Evolutionary conservation across 495 filamentous ascomycete genomes (phyloP).

Genomic region (Pseudevernia furfuracea): DNA sequence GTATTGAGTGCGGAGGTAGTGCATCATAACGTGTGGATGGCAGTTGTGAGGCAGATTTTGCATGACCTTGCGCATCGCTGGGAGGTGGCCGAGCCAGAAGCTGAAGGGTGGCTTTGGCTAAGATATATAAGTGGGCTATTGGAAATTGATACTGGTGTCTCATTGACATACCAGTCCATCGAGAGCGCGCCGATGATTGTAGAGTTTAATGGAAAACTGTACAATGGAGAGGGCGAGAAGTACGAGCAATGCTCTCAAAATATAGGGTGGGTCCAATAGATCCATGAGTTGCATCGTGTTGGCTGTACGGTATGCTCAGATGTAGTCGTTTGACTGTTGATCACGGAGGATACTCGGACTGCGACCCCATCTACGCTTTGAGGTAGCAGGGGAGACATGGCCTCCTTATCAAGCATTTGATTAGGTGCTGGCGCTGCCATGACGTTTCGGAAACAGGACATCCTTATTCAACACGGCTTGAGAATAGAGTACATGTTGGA

Average conservation of each 20-base stretch:
- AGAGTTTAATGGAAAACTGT: conserved; percentile 8
- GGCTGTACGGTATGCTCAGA: not conserved
- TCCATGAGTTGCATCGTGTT: not conserved
- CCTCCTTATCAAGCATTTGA: not conserved
- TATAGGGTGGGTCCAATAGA: not conserved
- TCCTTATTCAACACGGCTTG: too few species aligned
- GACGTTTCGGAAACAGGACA: not conserved
- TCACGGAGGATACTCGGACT: not conserved
- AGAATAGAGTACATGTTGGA: not conserved
- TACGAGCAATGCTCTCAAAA: not conserved
- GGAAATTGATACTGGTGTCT: not conserved
- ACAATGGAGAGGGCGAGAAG: conserved; percentile 7
- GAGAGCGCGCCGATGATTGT: conserved; percentile 13
- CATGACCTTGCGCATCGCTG: conserved; percentile 15
- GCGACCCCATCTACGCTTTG: not conserved
- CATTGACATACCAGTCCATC: conserved; percentile 13
- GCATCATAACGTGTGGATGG: conserved; percentile 26
- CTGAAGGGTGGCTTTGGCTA: conserved; percentile 23
- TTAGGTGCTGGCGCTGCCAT: not conserved
- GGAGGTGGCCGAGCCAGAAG: conserved; percentile 17
- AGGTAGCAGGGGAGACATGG: not conserved
- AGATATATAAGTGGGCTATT: not conserved
- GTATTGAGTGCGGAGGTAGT: conserved; percentile 25
- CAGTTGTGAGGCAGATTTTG: conserved; percentile 17
- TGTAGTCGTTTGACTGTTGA: not conserved